Base-by-base conservation (phyloP, 1,284 basidiomycete species). In the Tetrapyrgos nigripes region DNA sequence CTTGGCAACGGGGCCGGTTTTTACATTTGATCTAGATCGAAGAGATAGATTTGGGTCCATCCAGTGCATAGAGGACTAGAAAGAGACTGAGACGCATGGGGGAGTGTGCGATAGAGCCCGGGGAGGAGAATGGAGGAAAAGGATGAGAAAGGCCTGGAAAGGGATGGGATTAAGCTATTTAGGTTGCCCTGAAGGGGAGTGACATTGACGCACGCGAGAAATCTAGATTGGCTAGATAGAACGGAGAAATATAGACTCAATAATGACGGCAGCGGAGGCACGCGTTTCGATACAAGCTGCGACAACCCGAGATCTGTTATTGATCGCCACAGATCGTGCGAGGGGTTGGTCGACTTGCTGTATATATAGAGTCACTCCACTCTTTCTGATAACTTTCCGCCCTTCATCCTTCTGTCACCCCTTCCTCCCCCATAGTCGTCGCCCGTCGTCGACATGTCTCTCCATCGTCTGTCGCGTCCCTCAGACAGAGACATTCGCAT, bases 401-500 rank as follows among this genome's bases (percentile, higher is more conserved):
- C 76, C 60, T 58, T 70, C 68, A 74, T 70, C 53, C 66, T 65
- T 71, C 68, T 64, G 54, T 63, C 63, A 64, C 68, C 64, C 68
- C 65, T 64, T 62, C 59, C 62, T 62, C 63, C 64, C 70, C 62
- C 64, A 46, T 48, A 26, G 49, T 40, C 59, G 46, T 45, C 59
- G 40, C 40, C 53, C 59, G 29, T 45, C 46, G 56, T 53, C 64
- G 55, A 58, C 71, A 89, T 89, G 87, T 83, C 88, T 64, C 79
- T 81, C 65, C 77, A 89, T 69, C 87, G 87, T 68, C 72, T 83
- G 43, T 79, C 85, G 62, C 85, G 87, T 66, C 84, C 82, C 64
- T 70, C 79, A 27, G 85, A 87, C 60, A 76, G 85, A 66, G 87
- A 89, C 70, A 78, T 84, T 37, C 83, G 86, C 62, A 82, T 87